Percentiles rank a stretch among this genome's conserved stretches.
phyloP scores from a whole-genome alignment of 257 asterid genomes.

The Leptodermis oblonga region DNA sequence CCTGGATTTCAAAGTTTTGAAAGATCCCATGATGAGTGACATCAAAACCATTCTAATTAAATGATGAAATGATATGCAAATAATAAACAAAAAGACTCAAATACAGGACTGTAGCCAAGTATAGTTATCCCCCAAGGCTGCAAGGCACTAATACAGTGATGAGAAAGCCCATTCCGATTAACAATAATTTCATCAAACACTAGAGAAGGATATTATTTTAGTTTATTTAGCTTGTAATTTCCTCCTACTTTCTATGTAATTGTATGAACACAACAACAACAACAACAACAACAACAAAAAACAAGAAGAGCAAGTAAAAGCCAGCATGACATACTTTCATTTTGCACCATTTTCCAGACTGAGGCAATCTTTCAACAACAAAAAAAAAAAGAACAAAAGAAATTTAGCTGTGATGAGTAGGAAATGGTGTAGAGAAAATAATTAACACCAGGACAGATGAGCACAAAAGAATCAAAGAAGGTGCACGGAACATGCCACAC shows the following conservation, averaged over 20 bases:
- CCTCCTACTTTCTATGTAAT: too few relatives aligned
- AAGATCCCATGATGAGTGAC: background rate
- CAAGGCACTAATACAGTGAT: background rate
- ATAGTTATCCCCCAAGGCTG: background rate
- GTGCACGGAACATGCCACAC: too few relatives aligned
- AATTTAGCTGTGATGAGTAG: background rate
- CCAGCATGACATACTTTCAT: background rate
- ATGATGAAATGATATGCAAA: background rate
- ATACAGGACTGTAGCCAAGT: background rate
- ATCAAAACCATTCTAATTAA: background rate
- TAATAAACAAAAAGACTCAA: background rate
- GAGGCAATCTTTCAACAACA: background rate
- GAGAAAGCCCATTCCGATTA: background rate
- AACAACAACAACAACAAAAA: too few relatives aligned
- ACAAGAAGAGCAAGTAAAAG: too few relatives aligned
- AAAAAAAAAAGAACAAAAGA: background rate
- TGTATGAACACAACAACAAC: too few relatives aligned
- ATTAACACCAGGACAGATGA: background rate
- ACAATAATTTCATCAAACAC: background rate
- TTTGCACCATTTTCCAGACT: background rate
- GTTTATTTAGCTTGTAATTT: background rate
- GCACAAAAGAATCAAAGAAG: too few relatives aligned
- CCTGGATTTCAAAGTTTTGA: constrained; percentile 30
- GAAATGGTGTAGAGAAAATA: background rate
- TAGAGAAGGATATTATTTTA: background rate